Base-by-base conservation (phyloP, 257 asterid species). In the Scutellaria barbata region DNA sequence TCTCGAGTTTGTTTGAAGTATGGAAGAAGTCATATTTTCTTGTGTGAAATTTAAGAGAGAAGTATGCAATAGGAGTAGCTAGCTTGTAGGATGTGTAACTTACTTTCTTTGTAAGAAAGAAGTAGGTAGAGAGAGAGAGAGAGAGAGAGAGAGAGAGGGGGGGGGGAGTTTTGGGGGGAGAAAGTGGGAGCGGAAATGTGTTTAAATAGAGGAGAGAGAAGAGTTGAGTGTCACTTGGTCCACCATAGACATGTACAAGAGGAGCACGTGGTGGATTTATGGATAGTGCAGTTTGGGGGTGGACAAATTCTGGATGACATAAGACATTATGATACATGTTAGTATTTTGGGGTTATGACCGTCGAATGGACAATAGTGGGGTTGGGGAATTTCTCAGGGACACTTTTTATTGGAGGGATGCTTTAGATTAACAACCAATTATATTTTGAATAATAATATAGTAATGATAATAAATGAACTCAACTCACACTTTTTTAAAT, bases 261-360 rank as follows among this genome's bases (percentile, higher is more conserved):
- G 65, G 80, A 73, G 82, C 92, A 86, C 91, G 91, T 86, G 91
- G 82, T 81, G 72, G 77, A 81, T 77, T 47, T 68, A 53, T 50
- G 72, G 71, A 72, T 53, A 58, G 64, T 75, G 78, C 81, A 62
- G 48, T 67, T 54, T 10, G 48, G 69, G 63, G 53, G 53, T 76
- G 22, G 60, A 54, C 72, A 18, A 7, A 35, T 33, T 8, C 10
- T 0, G 53, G 33, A 60, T 39, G 78, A 80, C 81, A 75, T 79
- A 54, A 7, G 72, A 79, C 73, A 79, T 75, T 69, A 79, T 70
- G 63, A 74, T 8, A 22, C 39, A 54, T 45, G 20, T 62, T 58
- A 61, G 30, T 64, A 14, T 54, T 59, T 5, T 42, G 35, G 11
- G 13, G 35, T 33, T 13, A 35, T 33, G 46, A 57, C 33, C 51